Evolutionary conservation across 2,329 filamentous ascomycete species (phyloP).

Genomic region (Scleromitrula shiraiana): DNA sequence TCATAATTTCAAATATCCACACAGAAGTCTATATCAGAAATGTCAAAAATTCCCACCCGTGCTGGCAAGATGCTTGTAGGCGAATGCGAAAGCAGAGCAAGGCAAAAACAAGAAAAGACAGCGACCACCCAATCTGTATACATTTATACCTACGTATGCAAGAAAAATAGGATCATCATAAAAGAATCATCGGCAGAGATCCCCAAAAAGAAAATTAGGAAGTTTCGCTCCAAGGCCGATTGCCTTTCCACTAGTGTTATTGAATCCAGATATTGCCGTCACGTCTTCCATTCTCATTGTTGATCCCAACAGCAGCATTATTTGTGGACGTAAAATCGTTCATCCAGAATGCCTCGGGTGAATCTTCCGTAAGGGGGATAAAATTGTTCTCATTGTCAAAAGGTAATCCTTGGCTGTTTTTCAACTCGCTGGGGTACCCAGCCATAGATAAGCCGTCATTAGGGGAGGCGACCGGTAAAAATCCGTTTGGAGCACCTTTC

Average conservation of each 20-base stretch:
- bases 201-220: conserved; percentile 16
- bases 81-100: too few species aligned
- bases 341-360: conserved; percentile 37
- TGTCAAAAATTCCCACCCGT: conserved; percentile 1
- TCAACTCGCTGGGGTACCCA: conserved; percentile 28
- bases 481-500: conserved; percentile 29
- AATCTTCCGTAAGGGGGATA: conserved; percentile 40
- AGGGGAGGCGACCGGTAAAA: conserved; percentile 1
- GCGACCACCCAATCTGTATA: conserved; percentile 13
- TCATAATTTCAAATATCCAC: conserved; percentile 1
- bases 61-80: conserved; percentile 3
- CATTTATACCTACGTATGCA: neutral
- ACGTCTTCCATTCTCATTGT: conserved; percentile 15
- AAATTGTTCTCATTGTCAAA: conserved; percentile 31
- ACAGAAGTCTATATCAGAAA: neutral
- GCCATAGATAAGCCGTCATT: conserved; percentile 19
- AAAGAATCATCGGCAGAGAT: conserved; percentile 24
- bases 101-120: too few species aligned
- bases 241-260: conserved; percentile 31
- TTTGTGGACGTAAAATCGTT: conserved; percentile 28
- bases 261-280: conserved; percentile 28
- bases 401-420: conserved; percentile 35
- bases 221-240: conserved; percentile 28
- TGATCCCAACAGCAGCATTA: conserved; percentile 14
- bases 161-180: neutral